phyloP scores from a whole-genome alignment of 495 filamentous ascomycete genomes.

The Aeminium ludgeri region DNA sequence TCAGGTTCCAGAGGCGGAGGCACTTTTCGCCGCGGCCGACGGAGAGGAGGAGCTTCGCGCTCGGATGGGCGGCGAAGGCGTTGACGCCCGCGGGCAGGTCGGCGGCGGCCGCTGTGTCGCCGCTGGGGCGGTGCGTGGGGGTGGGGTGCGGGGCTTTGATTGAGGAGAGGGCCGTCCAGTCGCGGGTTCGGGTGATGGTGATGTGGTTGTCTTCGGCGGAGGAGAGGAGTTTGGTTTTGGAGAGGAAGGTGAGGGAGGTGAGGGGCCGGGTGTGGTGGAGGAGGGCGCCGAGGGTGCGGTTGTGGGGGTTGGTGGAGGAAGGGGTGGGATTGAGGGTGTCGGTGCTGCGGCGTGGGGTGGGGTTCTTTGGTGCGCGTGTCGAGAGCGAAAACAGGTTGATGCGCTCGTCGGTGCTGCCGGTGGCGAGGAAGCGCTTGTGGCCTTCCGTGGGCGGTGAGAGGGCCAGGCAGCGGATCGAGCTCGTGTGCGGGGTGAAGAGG shows the following conservation, averaged over 20 bases:
- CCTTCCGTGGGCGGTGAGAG: conserved; percentile 57
- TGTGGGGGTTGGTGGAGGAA: conserved; percentile 50
- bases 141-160: conserved; percentile 85
- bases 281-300: conserved; percentile 73
- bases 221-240: conserved; percentile 69
- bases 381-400: conserved; percentile 91
- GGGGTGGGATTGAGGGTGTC: conserved; percentile 2
- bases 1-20: conserved; percentile 91
- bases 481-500: conserved; percentile 83
- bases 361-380: conserved; percentile 38
- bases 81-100: conserved; percentile 80
- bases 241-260: conserved; percentile 66
- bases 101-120: conserved; percentile 75
- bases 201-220: conserved; percentile 77
- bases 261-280: conserved; percentile 71
- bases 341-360: neutral
- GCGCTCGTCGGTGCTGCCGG: conserved; percentile 76
- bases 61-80: conserved; percentile 87
- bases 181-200: conserved; percentile 65
- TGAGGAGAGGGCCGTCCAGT: conserved; percentile 77
- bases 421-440: conserved; percentile 68
- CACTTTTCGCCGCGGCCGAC: conserved; percentile 75
- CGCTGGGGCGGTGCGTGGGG: conserved; percentile 62
- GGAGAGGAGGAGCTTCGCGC: conserved; percentile 86
- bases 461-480: conserved; percentile 77